phyloP scores from a whole-genome alignment of 2,329 filamentous ascomycete genomes.

The Herpotrichia juniperi region DNA sequence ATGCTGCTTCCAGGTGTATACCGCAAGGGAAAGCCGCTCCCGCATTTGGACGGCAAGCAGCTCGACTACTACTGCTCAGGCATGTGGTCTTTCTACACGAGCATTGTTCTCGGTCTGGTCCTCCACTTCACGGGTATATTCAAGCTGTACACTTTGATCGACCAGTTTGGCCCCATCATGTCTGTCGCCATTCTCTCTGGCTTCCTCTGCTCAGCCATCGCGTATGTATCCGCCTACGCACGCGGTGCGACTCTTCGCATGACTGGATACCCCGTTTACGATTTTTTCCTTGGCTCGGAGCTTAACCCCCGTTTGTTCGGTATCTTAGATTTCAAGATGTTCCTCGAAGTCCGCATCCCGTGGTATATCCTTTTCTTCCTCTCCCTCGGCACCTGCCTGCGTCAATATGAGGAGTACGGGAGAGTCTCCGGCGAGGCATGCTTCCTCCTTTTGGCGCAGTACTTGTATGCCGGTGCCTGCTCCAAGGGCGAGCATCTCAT shows the following conservation, averaged over 20 bases:
- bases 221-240: slow-evolving; percentile 82
- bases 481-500: slow-evolving; percentile 92
- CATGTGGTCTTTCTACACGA: slow-evolving; percentile 85
- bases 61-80: slow-evolving; percentile 95
- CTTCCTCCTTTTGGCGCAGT: slow-evolving; percentile 88
- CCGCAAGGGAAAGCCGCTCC: slow-evolving; percentile 85
- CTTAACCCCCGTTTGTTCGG: slow-evolving; percentile 86
- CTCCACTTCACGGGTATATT: slow-evolving; percentile 87
- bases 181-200: slow-evolving; percentile 92
- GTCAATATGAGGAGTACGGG: slow-evolving; percentile 84
- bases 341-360: slow-evolving; percentile 89
- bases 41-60: slow-evolving; percentile 82
- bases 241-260: slow-evolving; percentile 90
- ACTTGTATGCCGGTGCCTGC: slow-evolving; percentile 90
- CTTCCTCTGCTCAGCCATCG: slow-evolving; percentile 79
- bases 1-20: slow-evolving; percentile 85
- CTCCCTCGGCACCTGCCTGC: slow-evolving; percentile 75
- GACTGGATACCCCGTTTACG: slow-evolving; percentile 81
- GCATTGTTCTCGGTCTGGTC: slow-evolving; percentile 70
- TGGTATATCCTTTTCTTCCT: slow-evolving; percentile 90
- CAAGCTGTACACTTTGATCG: slow-evolving; percentile 87
- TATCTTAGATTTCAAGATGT: slow-evolving; percentile 91
- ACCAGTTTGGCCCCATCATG: slow-evolving; percentile 93
- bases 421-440: slow-evolving; percentile 85
- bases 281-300: slow-evolving; percentile 91